Base-by-base conservation (phyloP, 305 asterid genomes). In the Fraxinus velutina region DNA sequence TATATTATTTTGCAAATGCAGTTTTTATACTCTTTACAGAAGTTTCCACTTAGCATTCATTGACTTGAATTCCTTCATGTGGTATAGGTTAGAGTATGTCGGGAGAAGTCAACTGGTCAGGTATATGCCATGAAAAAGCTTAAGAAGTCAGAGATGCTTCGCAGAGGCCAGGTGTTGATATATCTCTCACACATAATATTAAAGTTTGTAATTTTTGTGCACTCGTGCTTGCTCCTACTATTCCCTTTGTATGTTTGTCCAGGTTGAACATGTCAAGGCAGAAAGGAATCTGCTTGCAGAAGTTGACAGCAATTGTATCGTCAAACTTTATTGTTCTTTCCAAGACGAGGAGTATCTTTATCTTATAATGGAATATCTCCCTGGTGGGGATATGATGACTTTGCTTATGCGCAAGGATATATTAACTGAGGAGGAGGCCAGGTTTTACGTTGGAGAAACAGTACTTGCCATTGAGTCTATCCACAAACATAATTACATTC, bases 311-410 rank as follows among this genome's bases (percentile, higher is more conserved):
- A 94, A 91, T 85, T 94, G 98, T 89, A 94, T 93, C 33, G 98
- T 94, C 83, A 94, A 94, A 83, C 94, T 94, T 66, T 93, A 93
- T 86, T 94, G 97, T 85, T 94, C 98, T 73, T 94, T 94, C 91
- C 98, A 94, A 90, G 98, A 94, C 75, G 97, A 93, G 84, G 98
- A 93, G 90, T 94, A 90, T 88, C 91, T 94, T 8, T 94, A 94
- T 87, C 92, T 94, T 72, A 91, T 94, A 36, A 94, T 94, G 98
- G 98, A 94, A 89, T 94, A 94, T 85, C 93, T 94, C 77, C 98
- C 97, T 77, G 98, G 98, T 83, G 98, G 98, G 86, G 98, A 94
- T 90, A 92, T 94, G 98, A 94, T 94, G 98, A 94, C 98, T 80
- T 91, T 94, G 80, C 91, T 94, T 50, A 94, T 94, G 98, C 93